Conservation (phyloP, 2,329 filamentous ascomycete species). For the Cytospora paraplurivora region DNA sequence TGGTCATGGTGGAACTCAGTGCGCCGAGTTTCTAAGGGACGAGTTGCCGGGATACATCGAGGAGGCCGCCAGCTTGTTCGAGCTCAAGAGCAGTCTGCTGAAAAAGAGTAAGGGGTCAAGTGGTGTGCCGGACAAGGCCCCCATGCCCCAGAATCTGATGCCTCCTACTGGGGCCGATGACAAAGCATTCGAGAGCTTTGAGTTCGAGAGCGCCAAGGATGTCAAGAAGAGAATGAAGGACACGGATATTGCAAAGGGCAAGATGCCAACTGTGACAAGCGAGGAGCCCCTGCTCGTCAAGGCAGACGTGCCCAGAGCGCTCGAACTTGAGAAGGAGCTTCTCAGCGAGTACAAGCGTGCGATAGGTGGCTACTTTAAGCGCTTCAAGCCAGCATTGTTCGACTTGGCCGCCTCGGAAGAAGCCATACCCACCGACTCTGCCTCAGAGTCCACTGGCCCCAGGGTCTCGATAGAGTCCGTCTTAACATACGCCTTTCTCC, state of each 20-base stretch:
- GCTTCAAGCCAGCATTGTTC: conserved; percentile 84
- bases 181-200: conserved; percentile 38
- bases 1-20: conserved; percentile 88
- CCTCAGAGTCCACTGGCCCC: conserved; percentile 18
- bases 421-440: conserved; percentile 28
- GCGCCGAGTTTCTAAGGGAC: conserved; percentile 82
- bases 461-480: conserved; percentile 71
- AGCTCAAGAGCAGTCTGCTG: conserved; percentile 73
- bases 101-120: conserved; percentile 39
- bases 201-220: conserved; percentile 54
- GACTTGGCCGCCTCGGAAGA: conserved; percentile 40
- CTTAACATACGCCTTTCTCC: conserved; percentile 88
- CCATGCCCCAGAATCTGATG: conserved; percentile 21
- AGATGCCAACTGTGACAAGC: conserved; percentile 41
- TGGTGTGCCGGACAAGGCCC: conserved; percentile 12
- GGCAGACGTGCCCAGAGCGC: conserved; percentile 59
- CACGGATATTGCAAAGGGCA: conserved; percentile 38
- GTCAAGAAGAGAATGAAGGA: conserved; percentile 43
- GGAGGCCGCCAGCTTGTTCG: conserved; percentile 73
- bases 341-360: conserved; percentile 78
- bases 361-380: conserved; percentile 91
- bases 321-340: conserved; percentile 69
- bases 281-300: conserved; percentile 52
- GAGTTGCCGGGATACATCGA: conserved; percentile 89
- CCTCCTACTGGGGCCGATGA: conserved; percentile 33